A percentile compares a stretch with the other conserved stretches of the same genome.
Evolutionary conservation across 2,329 filamentous ascomycete genomes (phyloP).

Genomic region (Beauveria sp.): DNA sequence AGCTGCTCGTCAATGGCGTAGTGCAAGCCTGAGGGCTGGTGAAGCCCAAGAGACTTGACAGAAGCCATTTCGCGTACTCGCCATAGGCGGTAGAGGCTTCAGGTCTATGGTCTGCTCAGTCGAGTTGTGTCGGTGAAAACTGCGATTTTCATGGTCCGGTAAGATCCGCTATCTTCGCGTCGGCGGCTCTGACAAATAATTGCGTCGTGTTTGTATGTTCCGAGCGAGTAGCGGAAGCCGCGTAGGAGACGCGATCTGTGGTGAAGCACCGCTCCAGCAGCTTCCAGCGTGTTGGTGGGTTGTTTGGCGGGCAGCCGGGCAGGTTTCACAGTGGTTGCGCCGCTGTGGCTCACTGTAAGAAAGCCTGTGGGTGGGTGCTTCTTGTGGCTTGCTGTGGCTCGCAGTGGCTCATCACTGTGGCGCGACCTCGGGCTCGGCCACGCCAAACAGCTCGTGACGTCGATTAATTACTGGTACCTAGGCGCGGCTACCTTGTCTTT

Average conservation of each 20-base stretch:
- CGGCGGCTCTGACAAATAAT: no score
- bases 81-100: constrained; percentile 22
- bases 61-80: constrained; percentile 62
- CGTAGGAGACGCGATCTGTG: constrained; percentile 10
- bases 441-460: constrained; percentile 16
- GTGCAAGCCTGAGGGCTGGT: constrained; percentile 75
- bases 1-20: constrained; percentile 78
- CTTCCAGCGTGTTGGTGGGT: not conserved
- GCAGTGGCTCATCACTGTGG: not conserved
- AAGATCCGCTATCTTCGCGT: not conserved
- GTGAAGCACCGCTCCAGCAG: not conserved
- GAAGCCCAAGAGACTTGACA: constrained; percentile 82
- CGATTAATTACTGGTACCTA: constrained; percentile 15
- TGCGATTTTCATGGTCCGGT: not conserved
- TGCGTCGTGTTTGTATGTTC: not conserved
- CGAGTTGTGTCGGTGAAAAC: not conserved
- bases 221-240: not conserved
- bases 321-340: not conserved
- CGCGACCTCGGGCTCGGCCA: not conserved
- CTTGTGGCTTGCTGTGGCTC: no score
- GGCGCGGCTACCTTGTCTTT: not conserved
- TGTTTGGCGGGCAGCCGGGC: not conserved
- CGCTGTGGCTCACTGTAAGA: not conserved
- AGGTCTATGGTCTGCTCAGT: not conserved
- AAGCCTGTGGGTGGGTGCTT: no score